Evolutionary conservation across 2,329 filamentous ascomycete species (phyloP).

Genomic region (Zymoseptoria ardabiliae): DNA sequence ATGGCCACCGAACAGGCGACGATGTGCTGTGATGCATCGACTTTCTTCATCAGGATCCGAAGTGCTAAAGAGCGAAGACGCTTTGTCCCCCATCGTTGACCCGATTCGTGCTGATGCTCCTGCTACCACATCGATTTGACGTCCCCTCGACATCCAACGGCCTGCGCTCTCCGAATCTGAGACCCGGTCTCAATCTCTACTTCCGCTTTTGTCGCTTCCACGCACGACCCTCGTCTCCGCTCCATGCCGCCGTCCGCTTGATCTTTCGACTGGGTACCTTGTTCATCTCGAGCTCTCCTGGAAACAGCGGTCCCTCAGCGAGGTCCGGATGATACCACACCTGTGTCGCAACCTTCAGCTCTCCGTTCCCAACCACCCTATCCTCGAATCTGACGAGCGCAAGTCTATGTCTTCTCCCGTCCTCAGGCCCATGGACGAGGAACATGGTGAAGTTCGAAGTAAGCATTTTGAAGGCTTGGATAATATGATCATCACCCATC

Average conservation of each 20-base stretch:
- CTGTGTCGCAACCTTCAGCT: not conserved
- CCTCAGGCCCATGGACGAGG: not conserved
- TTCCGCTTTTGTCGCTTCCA: not conserved
- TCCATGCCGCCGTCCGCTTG: not conserved
- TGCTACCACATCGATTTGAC: not conserved
- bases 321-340: not conserved
- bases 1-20: no score
- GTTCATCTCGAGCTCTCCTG: no score
- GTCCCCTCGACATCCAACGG: not conserved
- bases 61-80: no score
- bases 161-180: not conserved
- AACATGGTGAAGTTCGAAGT: not conserved
- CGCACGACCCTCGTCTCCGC: not conserved
- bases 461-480: not conserved
- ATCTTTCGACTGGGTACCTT: not conserved
- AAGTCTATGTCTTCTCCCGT: not conserved
- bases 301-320: not conserved
- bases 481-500: not conserved
- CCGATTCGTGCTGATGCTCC: not conserved
- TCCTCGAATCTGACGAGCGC: not conserved
- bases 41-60: no score
- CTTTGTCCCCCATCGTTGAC: no score
- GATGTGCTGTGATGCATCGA: no score
- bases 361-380: not conserved
- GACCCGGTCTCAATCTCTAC: not conserved